Conservation (phyloP, 192 early-diverging fungal genomes). For the Lunasporangiospora selenospora region DNA sequence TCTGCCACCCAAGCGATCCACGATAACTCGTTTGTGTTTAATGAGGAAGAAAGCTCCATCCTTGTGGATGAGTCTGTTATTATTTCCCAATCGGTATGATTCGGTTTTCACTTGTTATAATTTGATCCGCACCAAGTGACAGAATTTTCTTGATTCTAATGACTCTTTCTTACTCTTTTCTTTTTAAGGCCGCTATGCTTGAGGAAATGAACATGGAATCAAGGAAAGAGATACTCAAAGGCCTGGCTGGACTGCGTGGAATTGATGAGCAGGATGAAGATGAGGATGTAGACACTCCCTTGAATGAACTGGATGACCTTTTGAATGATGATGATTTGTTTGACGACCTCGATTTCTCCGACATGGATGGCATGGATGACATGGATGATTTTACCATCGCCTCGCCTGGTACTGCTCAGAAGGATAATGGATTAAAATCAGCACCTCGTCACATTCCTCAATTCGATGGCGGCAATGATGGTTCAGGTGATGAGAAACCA, state of each 20-base stretch:
- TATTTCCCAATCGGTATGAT: conserved; percentile 33
- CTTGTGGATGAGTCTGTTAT: conserved; percentile 39
- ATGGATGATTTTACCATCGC: too few species aligned
- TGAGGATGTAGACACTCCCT: conserved; percentile 13
- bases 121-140: conserved; percentile 15
- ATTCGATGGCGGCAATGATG: conserved; percentile 33
- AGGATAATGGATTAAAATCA: neutral
- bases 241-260: conserved; percentile 15
- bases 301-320: conserved; percentile 25
- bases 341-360: conserved; percentile 6
- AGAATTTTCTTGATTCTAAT: neutral
- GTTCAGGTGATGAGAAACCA: too few species aligned
- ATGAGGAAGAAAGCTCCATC: conserved; percentile 34
- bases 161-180: neutral
- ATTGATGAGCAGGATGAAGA: conserved; percentile 34
- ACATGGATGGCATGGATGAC: too few species aligned
- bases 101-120: conserved; percentile 53
- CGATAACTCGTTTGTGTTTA: conserved; percentile 23
- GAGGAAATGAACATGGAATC: conserved; percentile 15
- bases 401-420: neutral
- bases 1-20: neutral
- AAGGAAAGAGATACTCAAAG: conserved; percentile 17
- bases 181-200: conserved; percentile 5
- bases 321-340: conserved; percentile 27
- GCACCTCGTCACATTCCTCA: conserved; percentile 16